Base-by-base conservation (phyloP, 441 rosid species). In the Capsella rubella region DNA sequence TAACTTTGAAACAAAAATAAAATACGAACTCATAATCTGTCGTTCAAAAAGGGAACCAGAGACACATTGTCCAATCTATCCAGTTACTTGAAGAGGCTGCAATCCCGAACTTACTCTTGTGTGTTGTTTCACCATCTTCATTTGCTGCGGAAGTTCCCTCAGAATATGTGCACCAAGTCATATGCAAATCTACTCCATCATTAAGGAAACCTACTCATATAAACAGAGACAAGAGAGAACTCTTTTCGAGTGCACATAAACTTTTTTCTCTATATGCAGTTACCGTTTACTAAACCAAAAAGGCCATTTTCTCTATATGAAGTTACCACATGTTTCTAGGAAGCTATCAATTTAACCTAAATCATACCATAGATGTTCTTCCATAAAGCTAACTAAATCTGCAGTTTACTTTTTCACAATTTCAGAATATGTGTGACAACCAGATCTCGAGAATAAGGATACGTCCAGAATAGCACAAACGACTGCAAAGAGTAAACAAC, bases 401-500 rank as follows among this genome's bases (percentile, higher is more conserved):
- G 8, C 0, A 45, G 39, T 47, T 50, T 25, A 72, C 34, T 16
- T 60, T 15, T 37, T 31, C 53, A 66, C 5, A 62, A 16, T 34
- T 52, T 34, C 32, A 63, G 42, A 21, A 16, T 12, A 29, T 3
- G 57, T 67, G 67, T 47, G 6, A 72, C 72, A 57, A 62, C 56
- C 37, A 60, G n/a, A 62, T 42, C 15, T 7, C 53, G 16, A 21
- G 40, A 74, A 53, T 31, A 89, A 92, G 99, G 98, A 93, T 93
- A 95, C 98, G 99, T 91, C 99, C 99, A 95, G 86, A 95, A 95
- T 51, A 95, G 89, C 93, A 93, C 99, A 50, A 95, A 95, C 18
- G 99, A 95, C 99, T 95, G 98, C 90, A 28, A 15, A 9, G 50
- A 75, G 27, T 49, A 73, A 47, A 72, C 35, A 72, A 27, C 4